Percentiles rank a stretch among this genome's conserved stretches.
Evolutionary conservation across 2,329 filamentous ascomycete species (phyloP).

Genomic region (Sporothrix dimorphospora): DNA sequence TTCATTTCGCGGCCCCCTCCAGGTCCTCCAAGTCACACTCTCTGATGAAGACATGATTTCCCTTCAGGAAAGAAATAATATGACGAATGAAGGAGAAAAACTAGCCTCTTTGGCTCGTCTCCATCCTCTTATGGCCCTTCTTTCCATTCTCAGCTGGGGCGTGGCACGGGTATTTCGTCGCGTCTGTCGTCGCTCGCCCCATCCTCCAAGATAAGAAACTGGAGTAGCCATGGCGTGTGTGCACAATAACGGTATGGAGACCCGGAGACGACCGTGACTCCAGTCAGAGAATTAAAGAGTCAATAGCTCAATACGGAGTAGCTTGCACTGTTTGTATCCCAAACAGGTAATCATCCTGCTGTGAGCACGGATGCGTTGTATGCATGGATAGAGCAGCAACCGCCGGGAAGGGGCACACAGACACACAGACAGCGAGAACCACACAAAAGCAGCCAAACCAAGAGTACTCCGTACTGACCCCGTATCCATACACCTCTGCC

Average conservation of each 20-base stretch:
- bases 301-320: neutral
- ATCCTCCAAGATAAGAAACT: slow-evolving; percentile 13
- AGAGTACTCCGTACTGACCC: neutral
- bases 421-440: neutral
- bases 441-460: neutral
- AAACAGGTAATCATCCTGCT: neutral
- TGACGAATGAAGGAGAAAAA: neutral
- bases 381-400: neutral
- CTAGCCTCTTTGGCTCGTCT: neutral
- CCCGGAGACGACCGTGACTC: neutral
- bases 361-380: neutral
- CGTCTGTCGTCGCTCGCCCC: neutral
- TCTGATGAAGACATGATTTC: neutral
- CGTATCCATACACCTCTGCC: neutral
- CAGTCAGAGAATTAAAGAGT: neutral
- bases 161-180: no score
- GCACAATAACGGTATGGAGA: neutral
- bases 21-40: neutral
- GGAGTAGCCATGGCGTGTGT: neutral
- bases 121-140: neutral
- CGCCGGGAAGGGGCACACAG: neutral
- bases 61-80: neutral
- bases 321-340: slow-evolving; percentile 3
- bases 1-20: slow-evolving; percentile 1
- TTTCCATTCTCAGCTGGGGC: slow-evolving; percentile 7